A percentile compares a stretch with the other conserved stretches of the same genome.
Conservation (phyloP, 2,329 filamentous ascomycete genomes). For the Teratosphaeria epicoccoides region DNA sequence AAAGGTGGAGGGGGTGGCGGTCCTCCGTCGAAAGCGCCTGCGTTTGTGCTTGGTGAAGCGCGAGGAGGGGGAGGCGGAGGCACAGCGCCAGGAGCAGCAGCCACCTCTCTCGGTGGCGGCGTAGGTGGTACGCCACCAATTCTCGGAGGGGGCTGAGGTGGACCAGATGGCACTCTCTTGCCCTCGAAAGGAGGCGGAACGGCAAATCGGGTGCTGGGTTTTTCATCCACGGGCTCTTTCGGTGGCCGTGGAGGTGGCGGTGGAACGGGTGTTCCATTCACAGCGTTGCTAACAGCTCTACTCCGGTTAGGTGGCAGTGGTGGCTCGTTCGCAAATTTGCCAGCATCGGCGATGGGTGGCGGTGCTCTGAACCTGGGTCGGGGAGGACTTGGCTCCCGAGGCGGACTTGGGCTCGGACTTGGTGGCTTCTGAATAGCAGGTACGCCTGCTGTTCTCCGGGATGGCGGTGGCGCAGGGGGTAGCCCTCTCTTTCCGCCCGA, state of each 20-base stretch:
- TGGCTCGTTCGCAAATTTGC: conserved; percentile 59
- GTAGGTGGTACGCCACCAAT: conserved; percentile 51
- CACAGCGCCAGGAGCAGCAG: conserved; percentile 36
- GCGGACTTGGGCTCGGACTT: conserved; percentile 46
- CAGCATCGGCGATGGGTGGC: conserved; percentile 79
- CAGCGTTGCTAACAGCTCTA: conserved; percentile 20
- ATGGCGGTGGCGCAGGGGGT: conserved; percentile 46
- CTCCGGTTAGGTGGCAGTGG: conserved; percentile 47
- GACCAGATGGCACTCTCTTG: conserved; percentile 47
- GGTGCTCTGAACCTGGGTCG: conserved; percentile 70
- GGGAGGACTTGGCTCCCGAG: conserved; percentile 60
- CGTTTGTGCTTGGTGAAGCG: conserved; percentile 47
- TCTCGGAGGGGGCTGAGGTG: conserved; percentile 64
- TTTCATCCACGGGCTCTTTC: conserved; percentile 52
- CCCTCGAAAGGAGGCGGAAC: conserved; percentile 73
- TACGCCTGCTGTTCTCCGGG: conserved; percentile 25
- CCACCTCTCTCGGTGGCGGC: conserved; percentile 39
- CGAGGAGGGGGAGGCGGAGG: conserved; percentile 41
- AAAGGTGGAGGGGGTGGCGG: conserved; percentile 25
- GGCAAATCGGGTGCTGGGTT: conserved; percentile 45
- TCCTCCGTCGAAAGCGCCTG: conserved; percentile 26
- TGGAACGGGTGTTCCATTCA: conserved; percentile 17
- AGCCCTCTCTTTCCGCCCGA: conserved; percentile 48
- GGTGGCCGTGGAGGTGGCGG: conserved; percentile 41
- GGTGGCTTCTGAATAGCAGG: conserved; percentile 31